phyloP scores from a whole-genome alignment of 2,329 filamentous ascomycete genomes.

The Microdochium nivale region DNA sequence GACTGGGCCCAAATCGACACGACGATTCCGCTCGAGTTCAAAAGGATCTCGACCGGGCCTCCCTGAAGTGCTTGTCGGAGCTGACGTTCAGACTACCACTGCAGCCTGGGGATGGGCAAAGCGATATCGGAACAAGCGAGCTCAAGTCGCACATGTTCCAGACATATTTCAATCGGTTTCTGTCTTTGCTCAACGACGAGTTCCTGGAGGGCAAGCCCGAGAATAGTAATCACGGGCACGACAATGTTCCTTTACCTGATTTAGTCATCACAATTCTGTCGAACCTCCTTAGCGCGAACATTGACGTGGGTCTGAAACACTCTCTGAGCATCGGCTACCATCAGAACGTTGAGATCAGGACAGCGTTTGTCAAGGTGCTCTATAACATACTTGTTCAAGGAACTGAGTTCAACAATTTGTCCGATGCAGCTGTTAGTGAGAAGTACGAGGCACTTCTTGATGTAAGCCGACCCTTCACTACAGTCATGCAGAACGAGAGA shows the following conservation, averaged over 20 bases:
- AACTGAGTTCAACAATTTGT: constrained; percentile 61
- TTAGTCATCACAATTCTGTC: constrained; percentile 60
- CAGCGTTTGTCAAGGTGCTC: constrained; percentile 61
- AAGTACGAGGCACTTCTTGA: constrained; percentile 60
- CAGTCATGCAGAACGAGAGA: not conserved
- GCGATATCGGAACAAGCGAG: constrained; percentile 58
- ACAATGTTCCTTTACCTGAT: constrained; percentile 23
- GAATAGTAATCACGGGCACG: constrained; percentile 25
- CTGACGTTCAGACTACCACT: constrained; percentile 58
- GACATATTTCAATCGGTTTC: constrained; percentile 61
- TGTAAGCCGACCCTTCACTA: constrained; percentile 23
- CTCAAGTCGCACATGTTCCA: constrained; percentile 65
- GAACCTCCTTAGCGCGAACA: constrained; percentile 62
- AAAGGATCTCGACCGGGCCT: constrained; percentile 57
- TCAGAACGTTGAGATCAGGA: constrained; percentile 60
- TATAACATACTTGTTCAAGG: constrained; percentile 65
- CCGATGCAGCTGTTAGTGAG: constrained; percentile 58
- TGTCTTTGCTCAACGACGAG: constrained; percentile 56
- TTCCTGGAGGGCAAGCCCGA: constrained; percentile 30
- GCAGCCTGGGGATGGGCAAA: constrained; percentile 56
- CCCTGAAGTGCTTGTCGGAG: constrained; percentile 55
- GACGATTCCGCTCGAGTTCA: constrained; percentile 53
- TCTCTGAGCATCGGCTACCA: constrained; percentile 64
- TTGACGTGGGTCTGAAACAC: constrained; percentile 63
- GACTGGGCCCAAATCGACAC: constrained; percentile 31